phyloP scores from a whole-genome alignment of 139 green algal genomes.

The Parachlorella kessleri region DNA sequence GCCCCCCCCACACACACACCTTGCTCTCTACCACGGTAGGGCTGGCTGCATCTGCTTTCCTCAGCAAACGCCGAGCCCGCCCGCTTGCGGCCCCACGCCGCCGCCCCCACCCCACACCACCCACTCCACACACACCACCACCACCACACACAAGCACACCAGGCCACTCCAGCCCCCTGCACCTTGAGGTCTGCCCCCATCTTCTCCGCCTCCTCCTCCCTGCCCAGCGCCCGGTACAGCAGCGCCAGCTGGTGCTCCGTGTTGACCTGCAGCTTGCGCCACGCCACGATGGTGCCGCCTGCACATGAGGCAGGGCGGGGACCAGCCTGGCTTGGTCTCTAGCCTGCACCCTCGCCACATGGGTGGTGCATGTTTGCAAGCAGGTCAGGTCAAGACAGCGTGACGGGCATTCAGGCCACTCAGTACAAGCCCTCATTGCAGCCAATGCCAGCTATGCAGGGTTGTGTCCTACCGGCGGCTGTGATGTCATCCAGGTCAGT shows the following conservation, averaged over 20 bases:
- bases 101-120: not conserved
- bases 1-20: not conserved
- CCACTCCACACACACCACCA: not conserved
- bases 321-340: no score
- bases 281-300: slow-evolving; percentile 20
- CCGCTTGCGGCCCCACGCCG: not conserved
- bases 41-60: not conserved
- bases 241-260: slow-evolving; percentile 35
- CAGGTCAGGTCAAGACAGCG: no score
- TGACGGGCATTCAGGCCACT: no score
- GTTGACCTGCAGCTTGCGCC: slow-evolving; percentile 50
- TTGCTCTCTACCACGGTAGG: not conserved
- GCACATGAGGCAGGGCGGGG: no score
- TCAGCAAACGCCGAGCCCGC: not conserved
- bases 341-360: no score
- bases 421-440: no score
- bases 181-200: slow-evolving; percentile 25
- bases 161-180: not conserved
- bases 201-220: slow-evolving; percentile 10
- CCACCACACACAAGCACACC: not conserved
- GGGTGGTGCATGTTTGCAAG: no score
- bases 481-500: slow-evolving; percentile 1
- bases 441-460: no score
- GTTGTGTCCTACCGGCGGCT: not conserved
- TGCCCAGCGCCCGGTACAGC: slow-evolving; percentile 10